Evolutionary conservation across 2,329 filamentous ascomycete genomes (phyloP), one percentile per base, ranked within the genome.

Genomic region (Colletotrichum siamense): DNA sequence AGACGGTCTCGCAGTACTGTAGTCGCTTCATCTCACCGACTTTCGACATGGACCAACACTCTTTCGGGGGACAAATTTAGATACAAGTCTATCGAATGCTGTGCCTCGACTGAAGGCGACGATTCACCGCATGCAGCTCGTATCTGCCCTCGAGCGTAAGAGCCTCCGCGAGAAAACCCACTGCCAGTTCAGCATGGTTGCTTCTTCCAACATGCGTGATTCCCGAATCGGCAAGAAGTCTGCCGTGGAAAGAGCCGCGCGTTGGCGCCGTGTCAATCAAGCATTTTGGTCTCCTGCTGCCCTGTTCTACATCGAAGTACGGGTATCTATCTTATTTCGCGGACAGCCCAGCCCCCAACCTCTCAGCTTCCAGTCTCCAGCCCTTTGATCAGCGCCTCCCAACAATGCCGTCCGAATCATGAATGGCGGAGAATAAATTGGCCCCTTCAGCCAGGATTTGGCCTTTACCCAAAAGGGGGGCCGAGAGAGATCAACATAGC

Each of bases 61-160:
- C 24, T 32, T 22, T 15, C 12, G 39, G 36, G 71, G 18, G 30
- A 39, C 55, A n/a, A 8, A n/a, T 62, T 32, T 75, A 32, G 36
- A 62, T 15, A 26, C 24, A 22, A 49, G 28, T 36, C 32, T 22
- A 61, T 32, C 24, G 39, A 55, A 76, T 36, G 63, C 55, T 59
- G 22, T 69, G 70, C 39, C 62, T 62, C 32, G 39, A 52, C 62
- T 9, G 7, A 10, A 30, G 18, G 67, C 24, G 39, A 64, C 24
- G 8, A 72, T 32, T 12, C 55, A 76, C 28, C 26, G 22, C 57
- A 73, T 69, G 63, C 73, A 64, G 22, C 63, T 65, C 73, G 70
- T 69, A 65, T 76, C 12, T 49, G 57, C 61, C 16, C n/a, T 39
- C 44, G 39, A 68, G 70, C 57, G 44, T 9, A 16, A 36, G 18